phyloP scores from a whole-genome alignment of 805 yeast genomes.

The Groenewaldozyma tartarivorans region DNA sequence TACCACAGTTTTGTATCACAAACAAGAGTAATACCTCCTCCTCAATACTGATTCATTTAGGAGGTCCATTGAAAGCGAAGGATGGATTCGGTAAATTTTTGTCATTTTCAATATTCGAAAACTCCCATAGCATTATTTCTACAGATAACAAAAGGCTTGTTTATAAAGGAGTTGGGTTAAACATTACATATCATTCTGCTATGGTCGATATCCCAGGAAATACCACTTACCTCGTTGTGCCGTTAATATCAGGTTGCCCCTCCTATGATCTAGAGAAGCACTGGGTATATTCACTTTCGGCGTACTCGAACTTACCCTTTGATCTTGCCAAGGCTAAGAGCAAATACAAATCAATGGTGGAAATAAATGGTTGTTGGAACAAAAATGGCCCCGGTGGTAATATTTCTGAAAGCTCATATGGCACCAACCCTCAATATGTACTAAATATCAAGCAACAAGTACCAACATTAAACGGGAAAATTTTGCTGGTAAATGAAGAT shows the following conservation, averaged over 20 bases:
- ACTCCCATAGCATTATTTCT: conserved; percentile 5
- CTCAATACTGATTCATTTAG: neutral
- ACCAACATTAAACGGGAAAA: too few relatives aligned
- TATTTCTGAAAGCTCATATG: too few relatives aligned
- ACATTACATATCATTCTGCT: conserved; percentile 27
- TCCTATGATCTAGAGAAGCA: neutral
- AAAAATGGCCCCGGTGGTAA: too few relatives aligned
- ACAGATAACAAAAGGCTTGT: conserved; percentile 11
- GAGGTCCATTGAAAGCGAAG: neutral
- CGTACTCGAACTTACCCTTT: conserved; percentile 12
- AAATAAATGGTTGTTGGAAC: too few relatives aligned
- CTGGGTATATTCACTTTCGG: conserved; percentile 5
- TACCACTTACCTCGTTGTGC: conserved; percentile 17
- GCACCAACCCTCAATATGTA: too few relatives aligned
- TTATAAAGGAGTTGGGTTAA: conserved; percentile 18
- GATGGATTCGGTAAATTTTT: neutral
- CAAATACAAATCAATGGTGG: too few relatives aligned
- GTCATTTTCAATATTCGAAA: conserved; percentile 7
- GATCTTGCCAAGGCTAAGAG: too few relatives aligned
- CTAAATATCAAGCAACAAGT: too few relatives aligned
- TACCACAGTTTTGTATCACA: conserved; percentile 37
- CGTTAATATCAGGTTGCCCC: conserved; percentile 7
- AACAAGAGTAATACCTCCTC: conserved; percentile 19
- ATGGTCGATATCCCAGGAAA: conserved; percentile 17
- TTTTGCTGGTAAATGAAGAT: too few relatives aligned